Conservation (phyloP, 2,329 filamentous ascomycete genomes). For the Phoma sp. region DNA sequence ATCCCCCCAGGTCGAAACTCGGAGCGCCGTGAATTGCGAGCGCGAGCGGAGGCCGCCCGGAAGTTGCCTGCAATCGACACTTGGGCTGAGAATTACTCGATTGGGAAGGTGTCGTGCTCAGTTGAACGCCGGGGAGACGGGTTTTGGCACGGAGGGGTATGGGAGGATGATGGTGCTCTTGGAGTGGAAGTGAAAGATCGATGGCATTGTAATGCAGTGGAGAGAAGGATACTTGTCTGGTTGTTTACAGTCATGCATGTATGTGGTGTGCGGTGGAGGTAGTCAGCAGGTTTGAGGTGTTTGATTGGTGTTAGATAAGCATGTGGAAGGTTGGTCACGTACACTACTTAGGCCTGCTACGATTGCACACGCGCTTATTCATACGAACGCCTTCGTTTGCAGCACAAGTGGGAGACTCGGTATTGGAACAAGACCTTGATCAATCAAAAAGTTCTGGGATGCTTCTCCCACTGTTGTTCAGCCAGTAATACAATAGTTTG, state of each 20-base stretch:
- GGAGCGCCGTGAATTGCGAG: background rate
- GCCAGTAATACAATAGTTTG: background rate
- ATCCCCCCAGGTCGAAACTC: background rate
- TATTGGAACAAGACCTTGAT: background rate
- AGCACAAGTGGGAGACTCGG: background rate
- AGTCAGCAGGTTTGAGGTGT: too few relatives aligned
- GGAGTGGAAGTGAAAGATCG: background rate
- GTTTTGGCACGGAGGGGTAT: background rate
- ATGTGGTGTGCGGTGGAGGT: too few relatives aligned
- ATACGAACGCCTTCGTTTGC: background rate
- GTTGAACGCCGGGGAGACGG: background rate
- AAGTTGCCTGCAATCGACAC: slow-evolving; percentile 2
- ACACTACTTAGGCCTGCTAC: too few relatives aligned
- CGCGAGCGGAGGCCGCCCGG: slow-evolving; percentile 9
- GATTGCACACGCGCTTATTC: background rate
- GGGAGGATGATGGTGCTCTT: background rate
- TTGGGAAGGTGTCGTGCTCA: slow-evolving; percentile 3
- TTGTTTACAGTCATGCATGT: too few relatives aligned
- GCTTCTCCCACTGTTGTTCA: background rate
- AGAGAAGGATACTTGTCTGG: too few relatives aligned
- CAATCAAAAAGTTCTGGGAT: background rate
- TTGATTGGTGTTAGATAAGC: too few relatives aligned
- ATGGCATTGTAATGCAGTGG: too few relatives aligned
- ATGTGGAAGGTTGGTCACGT: background rate
- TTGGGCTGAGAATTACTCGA: background rate